Evolutionary conservation across 129 eudicot genomes (phyloP).

Genomic region (Silybum marianum): DNA sequence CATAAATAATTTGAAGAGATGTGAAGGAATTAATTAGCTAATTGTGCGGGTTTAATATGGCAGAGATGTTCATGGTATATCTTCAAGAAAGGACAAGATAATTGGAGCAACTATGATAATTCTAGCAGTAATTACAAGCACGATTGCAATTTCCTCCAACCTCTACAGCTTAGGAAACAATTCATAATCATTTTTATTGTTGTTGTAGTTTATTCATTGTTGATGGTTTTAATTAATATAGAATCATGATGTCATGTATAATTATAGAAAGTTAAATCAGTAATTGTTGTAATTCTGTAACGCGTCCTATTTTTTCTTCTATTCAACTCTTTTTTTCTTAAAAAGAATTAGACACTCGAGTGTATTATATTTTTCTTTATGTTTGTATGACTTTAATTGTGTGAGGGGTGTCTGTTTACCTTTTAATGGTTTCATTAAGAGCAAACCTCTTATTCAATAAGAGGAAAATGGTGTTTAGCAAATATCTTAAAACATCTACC

Average conservation of each 20-base stretch:
- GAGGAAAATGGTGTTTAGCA: too few relatives aligned
- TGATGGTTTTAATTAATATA: constrained; percentile 1
- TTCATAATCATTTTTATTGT: constrained; percentile 19
- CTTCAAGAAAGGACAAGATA: constrained; percentile 69
- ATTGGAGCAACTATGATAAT: constrained; percentile 63
- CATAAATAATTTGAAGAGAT: too few relatives aligned
- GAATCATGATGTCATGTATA: neutral
- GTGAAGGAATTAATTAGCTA: neutral
- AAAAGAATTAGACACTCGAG: too few relatives aligned
- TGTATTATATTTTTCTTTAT: too few relatives aligned
- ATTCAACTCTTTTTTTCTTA: too few relatives aligned
- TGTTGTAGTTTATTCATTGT: neutral
- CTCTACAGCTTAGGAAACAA: constrained; percentile 53
- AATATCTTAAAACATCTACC: too few relatives aligned
- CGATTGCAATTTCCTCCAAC: constrained; percentile 80
- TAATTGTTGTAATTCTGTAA: too few relatives aligned
- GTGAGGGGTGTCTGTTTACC: too few relatives aligned
- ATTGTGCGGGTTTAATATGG: constrained; percentile 8
- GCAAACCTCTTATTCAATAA: too few relatives aligned
- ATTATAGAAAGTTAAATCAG: neutral
- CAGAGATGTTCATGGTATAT: constrained; percentile 91
- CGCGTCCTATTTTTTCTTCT: neutral
- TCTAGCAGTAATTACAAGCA: constrained; percentile 71
- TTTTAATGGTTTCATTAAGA: too few relatives aligned
- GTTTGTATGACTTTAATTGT: too few relatives aligned